These are phyloP conservation scores for Sistotremastrum suecicum DNA, from an alignment of 768 basidiomycete species.

Conservation along the genomic window DNA sequence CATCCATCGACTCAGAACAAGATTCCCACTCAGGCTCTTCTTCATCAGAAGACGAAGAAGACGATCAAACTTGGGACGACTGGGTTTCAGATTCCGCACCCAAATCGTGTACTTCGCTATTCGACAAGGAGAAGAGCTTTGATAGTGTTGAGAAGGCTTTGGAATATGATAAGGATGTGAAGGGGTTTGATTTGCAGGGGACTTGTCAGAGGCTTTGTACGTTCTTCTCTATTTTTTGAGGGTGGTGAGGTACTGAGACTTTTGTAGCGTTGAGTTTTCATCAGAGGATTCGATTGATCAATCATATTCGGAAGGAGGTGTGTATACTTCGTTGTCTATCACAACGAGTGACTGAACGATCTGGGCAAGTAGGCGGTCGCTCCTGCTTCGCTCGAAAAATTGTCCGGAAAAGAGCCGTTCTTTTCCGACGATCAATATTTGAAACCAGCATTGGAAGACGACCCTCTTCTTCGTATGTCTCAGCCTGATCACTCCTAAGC, in stretches of 20 bases:
- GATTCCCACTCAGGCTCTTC: conserved; percentile 10
- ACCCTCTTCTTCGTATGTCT: conserved; percentile 77
- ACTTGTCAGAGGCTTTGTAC: conserved; percentile 40
- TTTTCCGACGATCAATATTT: conserved; percentile 70
- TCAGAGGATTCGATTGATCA: conserved; percentile 68
- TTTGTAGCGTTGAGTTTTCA: conserved; percentile 60
- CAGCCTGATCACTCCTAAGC: background rate
- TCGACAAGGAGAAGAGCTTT: conserved; percentile 46
- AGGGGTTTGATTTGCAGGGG: conserved; percentile 50
- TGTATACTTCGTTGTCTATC: background rate
- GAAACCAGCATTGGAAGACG: conserved; percentile 69
- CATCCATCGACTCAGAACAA: background rate
- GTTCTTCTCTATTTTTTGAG: conserved; percentile 16
- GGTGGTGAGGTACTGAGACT: no score
- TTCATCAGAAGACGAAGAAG: conserved; percentile 14
- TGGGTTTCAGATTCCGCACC: conserved; percentile 59
- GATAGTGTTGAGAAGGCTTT: conserved; percentile 45
- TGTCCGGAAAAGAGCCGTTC: conserved; percentile 47
- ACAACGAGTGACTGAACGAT: conserved; percentile 1
- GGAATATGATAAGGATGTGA: conserved; percentile 40
- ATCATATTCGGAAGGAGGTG: conserved; percentile 73
- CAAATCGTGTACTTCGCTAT: conserved; percentile 54
- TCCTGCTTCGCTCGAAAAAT: conserved; percentile 25
- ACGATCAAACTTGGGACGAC: conserved; percentile 65
- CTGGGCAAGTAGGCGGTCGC: conserved; percentile 33